A percentile compares a stretch with the other conserved stretches of the same genome.
These are phyloP conservation scores for Paecilomyces variotii DNA, from an alignment of 2,329 filamentous ascomycete species.

Conservation along the genomic window DNA sequence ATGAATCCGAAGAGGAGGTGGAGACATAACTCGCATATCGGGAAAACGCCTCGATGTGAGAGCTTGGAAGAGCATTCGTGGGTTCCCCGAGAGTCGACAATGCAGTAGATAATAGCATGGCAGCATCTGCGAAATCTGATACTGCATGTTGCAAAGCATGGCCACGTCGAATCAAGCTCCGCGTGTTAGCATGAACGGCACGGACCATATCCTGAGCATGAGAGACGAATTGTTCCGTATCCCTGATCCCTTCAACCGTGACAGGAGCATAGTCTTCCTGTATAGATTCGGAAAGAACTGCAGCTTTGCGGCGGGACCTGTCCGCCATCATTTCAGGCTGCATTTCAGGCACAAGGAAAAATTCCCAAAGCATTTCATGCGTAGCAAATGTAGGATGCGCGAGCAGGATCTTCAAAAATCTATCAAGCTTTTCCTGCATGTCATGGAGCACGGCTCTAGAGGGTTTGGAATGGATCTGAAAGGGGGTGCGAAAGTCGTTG, in stretches of 20 bases:
- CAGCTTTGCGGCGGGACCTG: constrained; percentile 77
- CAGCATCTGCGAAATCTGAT: constrained; percentile 39
- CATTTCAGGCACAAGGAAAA: constrained; percentile 92
- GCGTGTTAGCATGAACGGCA: constrained; percentile 73
- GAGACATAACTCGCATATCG: constrained; percentile 59
- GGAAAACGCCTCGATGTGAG: constrained; percentile 63
- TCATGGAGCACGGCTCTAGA: constrained; percentile 81
- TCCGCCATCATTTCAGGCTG: constrained; percentile 85
- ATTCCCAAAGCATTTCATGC: constrained; percentile 98
- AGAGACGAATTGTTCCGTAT: constrained; percentile 88
- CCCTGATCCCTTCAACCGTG: constrained; percentile 59
- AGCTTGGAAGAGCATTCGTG: constrained; percentile 56
- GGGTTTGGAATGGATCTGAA: constrained; percentile 86
- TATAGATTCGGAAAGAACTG: constrained; percentile 73
- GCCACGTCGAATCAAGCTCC: constrained; percentile 70
- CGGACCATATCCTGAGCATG: constrained; percentile 86
- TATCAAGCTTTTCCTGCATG: constrained; percentile 77
- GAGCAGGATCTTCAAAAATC: constrained; percentile 78
- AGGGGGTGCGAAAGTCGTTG: constrained; percentile 71
- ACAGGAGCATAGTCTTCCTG: constrained; percentile 83
- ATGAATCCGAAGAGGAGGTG: constrained; percentile 57
- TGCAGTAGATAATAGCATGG: constrained; percentile 35
- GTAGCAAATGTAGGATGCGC: constrained; percentile 87
- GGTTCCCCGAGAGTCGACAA: constrained; percentile 43
- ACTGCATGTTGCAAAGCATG: constrained; percentile 62